A percentile compares a stretch with the other conserved stretches of the same genome.
Evolutionary conservation across 441 rosid genomes (phyloP).

Genomic region (Populus trichocarpa): DNA sequence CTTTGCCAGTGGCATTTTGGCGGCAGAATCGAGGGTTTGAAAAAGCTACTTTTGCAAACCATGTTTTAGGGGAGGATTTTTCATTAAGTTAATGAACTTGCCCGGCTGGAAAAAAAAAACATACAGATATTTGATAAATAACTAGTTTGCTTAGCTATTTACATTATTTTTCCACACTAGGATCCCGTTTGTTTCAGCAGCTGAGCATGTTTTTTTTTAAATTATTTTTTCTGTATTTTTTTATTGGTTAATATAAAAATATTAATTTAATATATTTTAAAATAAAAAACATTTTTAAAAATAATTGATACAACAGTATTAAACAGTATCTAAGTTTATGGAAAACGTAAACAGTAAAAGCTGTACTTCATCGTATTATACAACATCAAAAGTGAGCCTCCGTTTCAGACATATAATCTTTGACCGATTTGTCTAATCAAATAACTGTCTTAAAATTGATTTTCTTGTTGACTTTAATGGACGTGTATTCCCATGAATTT

Average conservation of each 20-base stretch:
- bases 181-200: too few species aligned
- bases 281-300: too few species aligned
- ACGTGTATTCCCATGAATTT: too few species aligned
- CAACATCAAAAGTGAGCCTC: too few species aligned
- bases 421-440: neutral
- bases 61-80: neutral
- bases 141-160: neutral
- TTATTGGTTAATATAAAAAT: too few species aligned
- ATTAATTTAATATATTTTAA: too few species aligned
- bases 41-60: neutral
- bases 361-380: neutral
- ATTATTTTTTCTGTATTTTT: too few species aligned
- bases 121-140: neutral
- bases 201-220: too few species aligned
- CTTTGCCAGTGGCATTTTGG: neutral
- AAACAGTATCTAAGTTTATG: neutral
- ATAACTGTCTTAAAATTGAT: neutral
- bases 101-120: neutral
- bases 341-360: neutral
- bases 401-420: neutral
- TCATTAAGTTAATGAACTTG: too few species aligned
- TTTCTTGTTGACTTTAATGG: too few species aligned
- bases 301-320: too few species aligned
- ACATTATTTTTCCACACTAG: neutral
- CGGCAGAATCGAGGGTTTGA: neutral